Conservation (phyloP, 1,284 basidiomycete species). For the Wolfiporia cocos region DNA sequence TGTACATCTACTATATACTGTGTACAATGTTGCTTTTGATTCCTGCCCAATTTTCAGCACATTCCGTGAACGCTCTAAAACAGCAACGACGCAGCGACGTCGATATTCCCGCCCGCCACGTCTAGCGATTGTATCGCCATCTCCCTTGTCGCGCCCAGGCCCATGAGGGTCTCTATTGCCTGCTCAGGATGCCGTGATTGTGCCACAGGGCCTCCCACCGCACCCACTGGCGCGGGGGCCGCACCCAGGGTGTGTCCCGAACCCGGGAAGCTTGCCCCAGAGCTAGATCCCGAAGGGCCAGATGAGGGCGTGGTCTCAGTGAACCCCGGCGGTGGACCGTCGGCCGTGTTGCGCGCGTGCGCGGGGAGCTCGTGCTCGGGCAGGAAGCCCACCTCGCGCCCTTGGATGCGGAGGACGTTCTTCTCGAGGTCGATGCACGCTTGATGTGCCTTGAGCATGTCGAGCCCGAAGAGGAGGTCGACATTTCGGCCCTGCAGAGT, state of each 20-base stretch:
- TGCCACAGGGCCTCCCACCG: constrained; percentile 11
- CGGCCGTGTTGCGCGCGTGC: constrained; percentile 51
- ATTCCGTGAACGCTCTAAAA: constrained; percentile 40
- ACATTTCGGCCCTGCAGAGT: constrained; percentile 72
- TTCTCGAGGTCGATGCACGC: constrained; percentile 92
- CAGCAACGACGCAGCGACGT: constrained; percentile 83
- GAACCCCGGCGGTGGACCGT: constrained; percentile 15
- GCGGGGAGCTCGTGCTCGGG: constrained; percentile 92
- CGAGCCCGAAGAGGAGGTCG: constrained; percentile 91
- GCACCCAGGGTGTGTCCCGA: constrained; percentile 48
- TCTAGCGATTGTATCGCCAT: constrained; percentile 74
- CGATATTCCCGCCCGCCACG: constrained; percentile 81
- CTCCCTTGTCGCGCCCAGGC: constrained; percentile 70
- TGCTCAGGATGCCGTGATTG: constrained; percentile 40
- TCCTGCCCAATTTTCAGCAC: not conserved
- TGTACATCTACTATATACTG: constrained; percentile 10
- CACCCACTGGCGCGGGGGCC: constrained; percentile 25
- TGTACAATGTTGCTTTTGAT: constrained; percentile 6
- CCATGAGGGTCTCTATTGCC: constrained; percentile 54
- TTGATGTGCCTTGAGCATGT: constrained; percentile 98
- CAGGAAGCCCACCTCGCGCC: constrained; percentile 82
- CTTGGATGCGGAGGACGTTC: constrained; percentile 84
- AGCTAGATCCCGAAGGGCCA: constrained; percentile 14
- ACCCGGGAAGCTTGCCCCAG: constrained; percentile 47
- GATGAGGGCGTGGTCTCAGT: constrained; percentile 13